Conservation (phyloP, 2,329 filamentous ascomycete genomes). For the Botrytis squamosa region DNA sequence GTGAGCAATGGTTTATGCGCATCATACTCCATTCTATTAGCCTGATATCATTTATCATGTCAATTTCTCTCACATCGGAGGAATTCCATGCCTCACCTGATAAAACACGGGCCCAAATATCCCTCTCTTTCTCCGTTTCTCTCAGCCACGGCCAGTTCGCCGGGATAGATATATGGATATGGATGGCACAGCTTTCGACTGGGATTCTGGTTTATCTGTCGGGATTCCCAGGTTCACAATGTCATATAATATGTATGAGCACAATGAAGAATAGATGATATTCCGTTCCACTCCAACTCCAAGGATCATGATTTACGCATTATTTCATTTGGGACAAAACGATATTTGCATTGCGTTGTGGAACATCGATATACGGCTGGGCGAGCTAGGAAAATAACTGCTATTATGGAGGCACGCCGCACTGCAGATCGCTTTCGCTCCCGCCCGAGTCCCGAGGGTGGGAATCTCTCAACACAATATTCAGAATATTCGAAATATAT, state of each 20-base stretch:
- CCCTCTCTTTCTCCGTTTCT: neutral
- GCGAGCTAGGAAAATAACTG: slow-evolving; percentile 11
- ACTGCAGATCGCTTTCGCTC: slow-evolving; percentile 19
- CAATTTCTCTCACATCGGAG: neutral
- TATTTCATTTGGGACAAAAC: neutral
- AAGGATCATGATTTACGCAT: neutral
- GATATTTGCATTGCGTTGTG: slow-evolving; percentile 6
- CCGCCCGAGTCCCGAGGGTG: slow-evolving; percentile 20
- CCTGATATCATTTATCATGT: neutral
- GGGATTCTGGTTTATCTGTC: slow-evolving; percentile 8
- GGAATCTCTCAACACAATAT: neutral
- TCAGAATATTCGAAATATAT: neutral
- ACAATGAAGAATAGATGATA: slow-evolving; percentile 5
- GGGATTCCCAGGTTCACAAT: slow-evolving; percentile 1
- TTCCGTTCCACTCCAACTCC: neutral
- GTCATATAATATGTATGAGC: neutral
- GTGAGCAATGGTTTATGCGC: slow-evolving; percentile 1
- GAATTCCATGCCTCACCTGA: slow-evolving; percentile 1
- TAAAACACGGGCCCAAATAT: neutral
- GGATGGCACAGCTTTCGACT: neutral
- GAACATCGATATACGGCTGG: slow-evolving; percentile 6
- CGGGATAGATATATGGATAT: slow-evolving; percentile 5
- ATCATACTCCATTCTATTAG: neutral
- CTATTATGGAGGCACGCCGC: slow-evolving; percentile 9
- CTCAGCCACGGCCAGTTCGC: slow-evolving; percentile 14